These are phyloP conservation scores for Datisca glomerata DNA, from an alignment of 306 rosid species.

Conservation along the genomic window DNA sequence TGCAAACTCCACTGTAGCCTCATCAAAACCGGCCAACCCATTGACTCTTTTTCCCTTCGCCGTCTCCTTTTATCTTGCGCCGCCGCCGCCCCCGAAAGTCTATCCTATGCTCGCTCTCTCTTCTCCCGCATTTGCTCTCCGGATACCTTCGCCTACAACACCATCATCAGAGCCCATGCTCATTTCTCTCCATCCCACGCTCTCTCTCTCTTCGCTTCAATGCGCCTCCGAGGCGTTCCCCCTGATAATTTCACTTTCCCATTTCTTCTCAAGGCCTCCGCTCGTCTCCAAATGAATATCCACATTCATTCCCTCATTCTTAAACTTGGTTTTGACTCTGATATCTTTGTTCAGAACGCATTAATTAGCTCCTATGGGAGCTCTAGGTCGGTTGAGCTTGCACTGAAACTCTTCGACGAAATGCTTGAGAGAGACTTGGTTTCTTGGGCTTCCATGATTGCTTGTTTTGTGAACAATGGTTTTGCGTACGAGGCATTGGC, in stretches of 20 bases:
- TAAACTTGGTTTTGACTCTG: constrained; percentile 35
- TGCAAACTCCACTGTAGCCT: constrained; percentile 38
- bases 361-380: constrained; percentile 29
- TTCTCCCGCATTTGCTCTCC: constrained; percentile 20
- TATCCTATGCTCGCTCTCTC: constrained; percentile 30
- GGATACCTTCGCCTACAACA: constrained; percentile 33
- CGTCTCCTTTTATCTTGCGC: constrained; percentile 30
- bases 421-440: constrained; percentile 33
- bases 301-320: constrained; percentile 29
- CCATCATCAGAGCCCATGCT: constrained; percentile 28
- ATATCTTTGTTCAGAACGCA: constrained; percentile 31
- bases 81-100: constrained; percentile 16
- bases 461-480: constrained; percentile 27
- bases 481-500: constrained; percentile 24
- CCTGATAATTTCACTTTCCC: constrained; percentile 51
- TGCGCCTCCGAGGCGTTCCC: constrained; percentile 32
- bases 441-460: constrained; percentile 48
- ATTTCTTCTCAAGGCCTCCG: constrained; percentile 29
- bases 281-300: constrained; percentile 10
- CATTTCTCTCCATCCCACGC: constrained; percentile 26
- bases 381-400: constrained; percentile 14
- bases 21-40: constrained; percentile 29
- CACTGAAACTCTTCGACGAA: constrained; percentile 39
- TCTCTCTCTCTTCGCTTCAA: constrained; percentile 23
- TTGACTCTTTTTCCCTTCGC: constrained; percentile 21